These are phyloP conservation scores for Tuber borchii DNA, from an alignment of 495 filamentous ascomycete genomes.

Conservation along the genomic window DNA sequence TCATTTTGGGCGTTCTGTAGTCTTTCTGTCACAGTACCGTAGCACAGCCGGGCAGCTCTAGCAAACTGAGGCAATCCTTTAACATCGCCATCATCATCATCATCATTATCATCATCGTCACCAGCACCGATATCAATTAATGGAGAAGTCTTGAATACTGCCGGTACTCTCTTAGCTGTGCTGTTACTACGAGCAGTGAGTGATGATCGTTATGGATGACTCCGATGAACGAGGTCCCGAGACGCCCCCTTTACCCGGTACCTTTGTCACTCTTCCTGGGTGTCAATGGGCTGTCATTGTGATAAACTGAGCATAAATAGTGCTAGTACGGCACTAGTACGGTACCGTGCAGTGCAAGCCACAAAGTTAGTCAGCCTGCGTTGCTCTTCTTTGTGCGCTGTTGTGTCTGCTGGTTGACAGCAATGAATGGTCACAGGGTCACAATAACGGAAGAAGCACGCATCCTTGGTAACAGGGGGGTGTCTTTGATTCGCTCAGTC, in stretches of 20 bases:
- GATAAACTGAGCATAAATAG: not conserved
- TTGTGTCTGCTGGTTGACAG: too few species aligned
- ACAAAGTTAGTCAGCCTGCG: not conserved
- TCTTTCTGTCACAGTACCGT: not conserved
- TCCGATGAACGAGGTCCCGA: not conserved
- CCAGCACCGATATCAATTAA: too few species aligned
- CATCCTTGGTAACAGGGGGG: not conserved
- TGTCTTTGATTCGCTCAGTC: not conserved
- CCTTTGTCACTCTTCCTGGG: not conserved
- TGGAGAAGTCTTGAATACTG: too few species aligned
- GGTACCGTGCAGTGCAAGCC: not conserved
- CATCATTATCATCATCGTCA: too few species aligned
- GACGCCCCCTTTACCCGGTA: not conserved
- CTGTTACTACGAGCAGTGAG: too few species aligned
- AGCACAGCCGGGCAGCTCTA: not conserved
- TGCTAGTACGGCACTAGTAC: too few species aligned
- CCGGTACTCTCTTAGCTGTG: too few species aligned
- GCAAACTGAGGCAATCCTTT: not conserved
- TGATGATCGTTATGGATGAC: not conserved
- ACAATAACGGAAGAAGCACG: not conserved
- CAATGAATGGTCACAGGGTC: not conserved
- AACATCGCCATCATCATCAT: too few species aligned
- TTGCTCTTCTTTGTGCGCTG: not conserved
- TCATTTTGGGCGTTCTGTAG: not conserved
- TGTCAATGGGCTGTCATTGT: not conserved